Base-by-base conservation (phyloP, 192 early-diverging fungal genomes). In the Backusella circina region DNA sequence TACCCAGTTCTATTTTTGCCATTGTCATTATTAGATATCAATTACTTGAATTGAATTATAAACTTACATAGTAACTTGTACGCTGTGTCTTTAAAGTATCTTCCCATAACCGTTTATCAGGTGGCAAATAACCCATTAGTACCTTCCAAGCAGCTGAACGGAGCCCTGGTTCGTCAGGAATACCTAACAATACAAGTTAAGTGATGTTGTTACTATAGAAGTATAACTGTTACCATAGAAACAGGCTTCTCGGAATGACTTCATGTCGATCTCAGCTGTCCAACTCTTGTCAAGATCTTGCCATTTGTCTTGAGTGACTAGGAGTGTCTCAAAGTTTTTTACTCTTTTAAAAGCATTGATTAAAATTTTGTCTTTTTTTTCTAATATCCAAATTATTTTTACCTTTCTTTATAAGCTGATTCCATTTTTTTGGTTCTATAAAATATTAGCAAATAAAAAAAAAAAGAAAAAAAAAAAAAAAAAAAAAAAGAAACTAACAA, bases 121-220 rank as follows among this genome's bases (percentile, higher is more conserved):
- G 81, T 35, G 92, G 92, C 36, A 92, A 44, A 76, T 92, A 91
- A 23, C 91, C 85, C 37, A 93, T 79, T 16, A 94, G 74, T 23
- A 93, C 86, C 84, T 91, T 93, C 92, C 92, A 93, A 47, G 85
- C 87, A 47, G 71, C 83, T 39, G 86, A 83, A 67, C 90, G 87
- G 33, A 90, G 80, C 50, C 87, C 84, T 6, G 84, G 77, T 70
- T 87, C 85, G 71, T 93, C 92, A n/a, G 92, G 92, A 65, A 93
- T 91, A 18, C 92, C 92, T 93, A 31, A n/a, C 47, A n/a, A n/a
- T 18, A 28, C 15, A 12, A 36, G 15, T 33, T 37, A 15, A 26
- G 12, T 15, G 67, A 39, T 5, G 10, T 31, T 10, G 28, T 54
- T 23, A 35, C 2, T 61, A 21, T 79, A 28, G 5, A 6, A 8